Percentiles rank a stretch among this genome's conserved stretches.
phyloP scores from a whole-genome alignment of 176 grass and related monocot species.

The Eragrostis curvula region DNA sequence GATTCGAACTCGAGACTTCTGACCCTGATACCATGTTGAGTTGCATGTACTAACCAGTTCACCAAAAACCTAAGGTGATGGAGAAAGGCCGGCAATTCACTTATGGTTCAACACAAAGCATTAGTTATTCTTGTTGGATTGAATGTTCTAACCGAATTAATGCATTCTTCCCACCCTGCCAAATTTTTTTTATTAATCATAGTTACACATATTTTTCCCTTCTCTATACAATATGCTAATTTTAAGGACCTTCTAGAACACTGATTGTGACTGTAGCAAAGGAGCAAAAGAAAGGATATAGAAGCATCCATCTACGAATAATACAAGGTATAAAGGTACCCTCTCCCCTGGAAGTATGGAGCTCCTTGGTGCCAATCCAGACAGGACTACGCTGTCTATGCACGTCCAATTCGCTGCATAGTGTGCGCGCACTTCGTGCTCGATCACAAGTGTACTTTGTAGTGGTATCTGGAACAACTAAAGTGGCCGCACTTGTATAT shows the following conservation, averaged over 20 bases:
- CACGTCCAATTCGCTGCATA: not conserved
- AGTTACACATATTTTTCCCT: too few relatives aligned
- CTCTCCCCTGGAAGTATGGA: conserved; percentile 8
- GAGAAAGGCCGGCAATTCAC: too few relatives aligned
- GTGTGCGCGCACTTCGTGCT: not conserved
- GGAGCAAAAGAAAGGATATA: not conserved
- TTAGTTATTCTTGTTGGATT: too few relatives aligned
- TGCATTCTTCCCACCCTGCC: too few relatives aligned
- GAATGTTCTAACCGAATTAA: too few relatives aligned
- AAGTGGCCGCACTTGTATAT: not conserved
- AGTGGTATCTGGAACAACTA: not conserved
- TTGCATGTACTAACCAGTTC: too few relatives aligned
- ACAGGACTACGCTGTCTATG: not conserved
- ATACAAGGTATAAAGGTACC: not conserved
- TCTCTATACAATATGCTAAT: not conserved
- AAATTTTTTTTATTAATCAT: too few relatives aligned
- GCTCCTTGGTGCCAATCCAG: not conserved
- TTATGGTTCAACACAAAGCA: too few relatives aligned
- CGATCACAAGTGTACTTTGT: not conserved
- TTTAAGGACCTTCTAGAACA: not conserved
- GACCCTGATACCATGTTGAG: too few relatives aligned
- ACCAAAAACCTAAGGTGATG: too few relatives aligned
- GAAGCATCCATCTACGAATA: not conserved
- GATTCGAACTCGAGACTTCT: too few relatives aligned
- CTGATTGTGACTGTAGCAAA: not conserved